These are phyloP conservation scores for Candida dendrica DNA, from an alignment of 805 yeast species.

Conservation along the genomic window DNA sequence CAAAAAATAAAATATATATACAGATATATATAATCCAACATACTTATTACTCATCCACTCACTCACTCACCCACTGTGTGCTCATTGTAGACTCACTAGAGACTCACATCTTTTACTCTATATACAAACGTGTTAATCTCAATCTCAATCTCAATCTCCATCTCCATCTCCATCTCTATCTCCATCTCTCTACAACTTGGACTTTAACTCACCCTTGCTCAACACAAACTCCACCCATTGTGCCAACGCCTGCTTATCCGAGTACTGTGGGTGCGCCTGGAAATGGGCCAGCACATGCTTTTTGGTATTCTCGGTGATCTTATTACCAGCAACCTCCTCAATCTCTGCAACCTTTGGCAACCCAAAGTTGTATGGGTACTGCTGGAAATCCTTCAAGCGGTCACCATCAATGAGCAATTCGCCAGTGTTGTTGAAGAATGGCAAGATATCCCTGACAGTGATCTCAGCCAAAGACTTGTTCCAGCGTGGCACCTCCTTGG, in stretches of 20 bases:
- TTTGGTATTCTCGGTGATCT: too few species aligned
- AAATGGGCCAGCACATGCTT: neutral
- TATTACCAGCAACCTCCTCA: neutral
- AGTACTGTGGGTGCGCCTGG: neutral
- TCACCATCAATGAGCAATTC: conserved; percentile 22
- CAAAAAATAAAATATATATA: too few species aligned
- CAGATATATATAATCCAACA: too few species aligned
- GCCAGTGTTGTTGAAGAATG: conserved; percentile 23
- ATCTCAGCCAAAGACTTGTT: conserved; percentile 31
- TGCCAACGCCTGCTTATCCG: neutral
- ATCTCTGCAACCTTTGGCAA: conserved; percentile 41
- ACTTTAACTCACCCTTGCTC: neutral
- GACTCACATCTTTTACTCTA: too few species aligned
- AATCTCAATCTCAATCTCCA: too few species aligned
- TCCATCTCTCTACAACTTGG: neutral
- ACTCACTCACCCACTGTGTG: too few species aligned
- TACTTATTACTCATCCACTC: too few species aligned
- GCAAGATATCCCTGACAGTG: conserved; percentile 22
- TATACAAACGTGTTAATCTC: too few species aligned
- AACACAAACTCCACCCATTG: neutral
- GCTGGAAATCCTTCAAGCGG: conserved; percentile 30
- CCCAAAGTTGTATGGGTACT: conserved; percentile 55
- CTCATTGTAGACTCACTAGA: too few species aligned
- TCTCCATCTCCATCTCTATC: too few species aligned
- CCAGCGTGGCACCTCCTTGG: conserved; percentile 44